Evolutionary conservation across 768 basidiomycete species (phyloP).

Genomic region (Boletus sp.): DNA sequence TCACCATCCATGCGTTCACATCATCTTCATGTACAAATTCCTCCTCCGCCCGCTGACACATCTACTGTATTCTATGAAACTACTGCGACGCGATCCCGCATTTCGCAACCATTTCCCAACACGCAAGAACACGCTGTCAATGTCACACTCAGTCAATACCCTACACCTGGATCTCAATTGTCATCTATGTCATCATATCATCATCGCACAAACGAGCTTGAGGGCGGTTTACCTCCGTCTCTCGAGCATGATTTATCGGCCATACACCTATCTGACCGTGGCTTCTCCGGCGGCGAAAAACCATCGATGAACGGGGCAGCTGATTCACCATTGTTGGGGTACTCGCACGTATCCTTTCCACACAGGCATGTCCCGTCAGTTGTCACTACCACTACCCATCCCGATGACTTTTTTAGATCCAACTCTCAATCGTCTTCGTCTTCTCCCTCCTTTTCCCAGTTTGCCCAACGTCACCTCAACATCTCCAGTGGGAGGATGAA

Average conservation of each 20-base stretch:
- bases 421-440: conserved; percentile 10
- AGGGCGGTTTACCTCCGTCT: conserved; percentile 11
- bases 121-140: conserved; percentile 23
- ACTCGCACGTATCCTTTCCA: conserved; percentile 29
- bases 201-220: conserved; percentile 17
- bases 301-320: neutral
- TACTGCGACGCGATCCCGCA: conserved; percentile 34
- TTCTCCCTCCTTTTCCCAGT: conserved; percentile 18
- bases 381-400: conserved; percentile 44
- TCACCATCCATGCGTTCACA: conserved; percentile 31
- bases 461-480: conserved; percentile 27
- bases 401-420: conserved; percentile 14
- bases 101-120: conserved; percentile 18
- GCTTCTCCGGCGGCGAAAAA: conserved; percentile 8
- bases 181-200: conserved; percentile 36
- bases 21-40: conserved; percentile 30
- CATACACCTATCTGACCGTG: conserved; percentile 18
- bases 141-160: conserved; percentile 28
- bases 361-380: conserved; percentile 50
- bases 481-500: conserved; percentile 24
- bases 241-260: conserved; percentile 24
- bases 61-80: conserved; percentile 73
- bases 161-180: conserved; percentile 31
- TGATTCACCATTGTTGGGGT: conserved; percentile 13
- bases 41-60: conserved; percentile 37